Evolutionary conservation across 2,329 filamentous ascomycete genomes (phyloP), one percentile per base, ranked within the genome.

Genomic region (Penicillium janthinellum): DNA sequence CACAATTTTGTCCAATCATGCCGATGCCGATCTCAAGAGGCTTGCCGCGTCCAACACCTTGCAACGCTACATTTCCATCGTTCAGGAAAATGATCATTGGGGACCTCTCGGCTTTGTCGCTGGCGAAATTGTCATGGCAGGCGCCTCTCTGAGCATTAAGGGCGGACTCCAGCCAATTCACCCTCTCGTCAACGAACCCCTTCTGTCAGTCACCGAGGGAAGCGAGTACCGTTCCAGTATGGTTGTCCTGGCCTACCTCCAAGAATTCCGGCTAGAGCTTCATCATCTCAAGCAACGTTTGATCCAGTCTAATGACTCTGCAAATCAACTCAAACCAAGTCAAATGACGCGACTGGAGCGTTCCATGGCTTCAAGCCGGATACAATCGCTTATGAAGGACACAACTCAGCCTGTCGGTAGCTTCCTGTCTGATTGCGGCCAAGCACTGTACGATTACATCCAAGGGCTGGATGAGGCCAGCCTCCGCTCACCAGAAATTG

Each of bases 311-410:
- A 68, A 76, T 42, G 65, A 71, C 47, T 69, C 71, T 28, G 71
- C 70, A 20, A 70, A 70, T 42, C 63, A 66, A 34, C 71, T 77
- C 20, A 78, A 77, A 54, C 75, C 76, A 22, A 77, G 75, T 44
- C 73, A 79, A 56, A 79, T 79, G 77, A 78, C 67, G 44, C 72
- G 70, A 5, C 56, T 79, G 47, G 75, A 78, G 57, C 69, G 76
- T n/a, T 79, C 77, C 22, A 61, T 79, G 50, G 77, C 76, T 53
- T 78, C 77, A 11, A 64, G 59, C 39, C 71, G 75, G n/a, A 74
- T 78, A 50, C 73, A 73, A 39, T 67, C 75, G 3, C 62, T 78
- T 61, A 75, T 75, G 72, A 79, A 78, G 54, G 77, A 79, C 58
- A 66, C 75, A 25, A 78, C 77, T 5, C 75, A 78, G 47, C 76